A percentile compares a stretch with the other conserved stretches of the same genome.
phyloP scores from a whole-genome alignment of 2,329 filamentous ascomycete genomes.

The Xylariaceae sp. region DNA sequence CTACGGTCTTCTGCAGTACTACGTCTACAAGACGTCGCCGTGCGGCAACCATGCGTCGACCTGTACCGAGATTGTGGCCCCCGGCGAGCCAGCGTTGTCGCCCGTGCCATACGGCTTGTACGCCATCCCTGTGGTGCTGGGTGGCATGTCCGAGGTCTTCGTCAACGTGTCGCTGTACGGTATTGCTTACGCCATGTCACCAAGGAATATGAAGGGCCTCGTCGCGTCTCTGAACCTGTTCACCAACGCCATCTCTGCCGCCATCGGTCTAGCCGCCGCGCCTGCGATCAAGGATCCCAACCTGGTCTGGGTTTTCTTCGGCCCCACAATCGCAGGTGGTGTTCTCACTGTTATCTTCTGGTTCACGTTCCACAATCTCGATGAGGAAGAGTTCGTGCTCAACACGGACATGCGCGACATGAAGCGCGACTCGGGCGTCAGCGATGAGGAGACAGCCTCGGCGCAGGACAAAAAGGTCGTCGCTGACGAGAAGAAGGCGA shows the following conservation, averaged over 20 bases:
- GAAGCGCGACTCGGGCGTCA: slow-evolving; percentile 29
- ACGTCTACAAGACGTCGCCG: slow-evolving; percentile 30
- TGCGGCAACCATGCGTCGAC: slow-evolving; percentile 31
- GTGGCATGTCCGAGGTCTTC: slow-evolving; percentile 53
- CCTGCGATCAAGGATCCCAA: slow-evolving; percentile 45
- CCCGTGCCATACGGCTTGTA: slow-evolving; percentile 28
- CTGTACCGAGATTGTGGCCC: slow-evolving; percentile 26
- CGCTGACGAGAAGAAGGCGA: slow-evolving; percentile 36
- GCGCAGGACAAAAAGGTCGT: slow-evolving; percentile 57
- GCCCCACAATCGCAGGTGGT: slow-evolving; percentile 28
- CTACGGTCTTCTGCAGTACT: slow-evolving; percentile 29
- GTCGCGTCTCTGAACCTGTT: slow-evolving; percentile 68
- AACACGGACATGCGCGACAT: slow-evolving; percentile 30
- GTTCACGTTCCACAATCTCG: slow-evolving; percentile 28
- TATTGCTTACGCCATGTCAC: slow-evolving; percentile 75
- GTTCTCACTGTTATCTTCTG: slow-evolving; percentile 28
- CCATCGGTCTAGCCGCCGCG: slow-evolving; percentile 57
- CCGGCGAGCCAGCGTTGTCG: slow-evolving; percentile 23
- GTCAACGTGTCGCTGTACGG: slow-evolving; percentile 63
- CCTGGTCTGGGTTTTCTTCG: slow-evolving; percentile 41
- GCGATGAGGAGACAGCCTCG: slow-evolving; percentile 22
- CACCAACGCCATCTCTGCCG: slow-evolving; percentile 67
- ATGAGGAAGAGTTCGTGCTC: slow-evolving; percentile 31
- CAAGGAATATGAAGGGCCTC: slow-evolving; percentile 77
- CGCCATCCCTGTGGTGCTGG: slow-evolving; percentile 47